Percentiles rank a stretch among this genome's conserved stretches.
phyloP scores from a whole-genome alignment of 805 yeast genomes.

The Metschnikowia kunwiensis region DNA sequence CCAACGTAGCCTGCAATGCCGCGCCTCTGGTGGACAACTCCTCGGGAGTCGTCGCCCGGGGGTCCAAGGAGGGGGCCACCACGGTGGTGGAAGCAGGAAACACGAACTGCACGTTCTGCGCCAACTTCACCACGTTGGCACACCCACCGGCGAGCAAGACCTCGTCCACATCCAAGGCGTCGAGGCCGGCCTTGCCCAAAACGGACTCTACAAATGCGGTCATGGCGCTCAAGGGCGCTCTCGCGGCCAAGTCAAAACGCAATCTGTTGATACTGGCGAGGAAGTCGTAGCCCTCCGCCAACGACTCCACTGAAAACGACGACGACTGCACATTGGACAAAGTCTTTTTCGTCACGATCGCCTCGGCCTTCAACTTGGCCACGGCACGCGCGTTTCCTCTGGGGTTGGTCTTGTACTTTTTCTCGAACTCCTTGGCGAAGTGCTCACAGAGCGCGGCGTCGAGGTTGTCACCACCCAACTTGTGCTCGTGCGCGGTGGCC shows the following conservation, averaged over 20 bases:
- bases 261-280: constrained; percentile 90
- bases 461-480: constrained; percentile 83
- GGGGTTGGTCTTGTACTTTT: constrained; percentile 80
- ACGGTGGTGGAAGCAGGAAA: constrained; percentile 81
- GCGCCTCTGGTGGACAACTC: constrained; percentile 93
- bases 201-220: constrained; percentile 69
- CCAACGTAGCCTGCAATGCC: constrained; percentile 89
- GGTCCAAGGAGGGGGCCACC: constrained; percentile 66
- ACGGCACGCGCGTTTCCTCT: constrained; percentile 75
- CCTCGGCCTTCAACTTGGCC: constrained; percentile 83
- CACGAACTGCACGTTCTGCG: constrained; percentile 62
- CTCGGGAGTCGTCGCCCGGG: constrained; percentile 81
- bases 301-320: constrained; percentile 89
- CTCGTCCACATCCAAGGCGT: constrained; percentile 83
- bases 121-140: constrained; percentile 88
- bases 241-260: constrained; percentile 84
- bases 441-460: constrained; percentile 77
- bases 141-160: constrained; percentile 92
- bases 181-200: constrained; percentile 79
- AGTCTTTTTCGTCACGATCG: constrained; percentile 84
- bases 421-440: constrained; percentile 92
- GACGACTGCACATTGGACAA: constrained; percentile 85
- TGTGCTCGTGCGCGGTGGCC: constrained; percentile 77
- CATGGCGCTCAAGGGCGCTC: constrained; percentile 74
- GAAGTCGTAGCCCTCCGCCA: constrained; percentile 92